Conservation (phyloP, 78 protist genomes). For the Diacronema lutheri region DNA sequence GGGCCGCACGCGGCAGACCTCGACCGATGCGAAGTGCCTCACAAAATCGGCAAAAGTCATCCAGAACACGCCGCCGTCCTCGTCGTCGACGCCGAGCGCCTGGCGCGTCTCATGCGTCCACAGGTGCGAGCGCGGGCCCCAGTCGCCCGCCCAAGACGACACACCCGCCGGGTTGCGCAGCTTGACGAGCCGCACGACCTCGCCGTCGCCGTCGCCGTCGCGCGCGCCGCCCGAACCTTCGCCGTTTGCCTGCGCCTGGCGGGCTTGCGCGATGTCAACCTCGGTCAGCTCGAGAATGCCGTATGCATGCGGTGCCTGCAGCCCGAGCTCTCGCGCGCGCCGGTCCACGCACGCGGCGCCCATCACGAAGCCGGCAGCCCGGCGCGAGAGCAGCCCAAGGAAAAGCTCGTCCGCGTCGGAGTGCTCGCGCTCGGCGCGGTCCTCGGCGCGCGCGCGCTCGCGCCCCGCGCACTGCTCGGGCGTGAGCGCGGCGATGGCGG, state of each 20-base stretch:
- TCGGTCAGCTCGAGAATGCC: neutral
- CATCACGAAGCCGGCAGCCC: neutral
- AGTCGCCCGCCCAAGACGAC: neutral
- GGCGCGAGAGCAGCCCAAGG: neutral
- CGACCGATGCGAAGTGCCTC: neutral
- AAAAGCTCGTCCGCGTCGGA: neutral
- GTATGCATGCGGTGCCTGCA: conserved; percentile 1
- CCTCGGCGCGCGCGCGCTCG: neutral
- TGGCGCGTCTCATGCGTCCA: conserved; percentile 6
- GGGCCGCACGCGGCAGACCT: neutral
- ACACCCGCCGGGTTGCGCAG: neutral
- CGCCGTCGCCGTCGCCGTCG: neutral
- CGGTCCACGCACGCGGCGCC: neutral
- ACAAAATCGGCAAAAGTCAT: neutral
- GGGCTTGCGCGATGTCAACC: no score
- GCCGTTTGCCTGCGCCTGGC: no score
- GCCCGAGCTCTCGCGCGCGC: neutral
- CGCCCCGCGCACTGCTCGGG: neutral
- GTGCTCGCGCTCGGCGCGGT: neutral
- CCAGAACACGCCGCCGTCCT: conserved; percentile 12
- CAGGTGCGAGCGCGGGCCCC: neutral
- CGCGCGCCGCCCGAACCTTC: no score
- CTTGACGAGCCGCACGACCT: neutral
- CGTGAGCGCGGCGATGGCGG: neutral
- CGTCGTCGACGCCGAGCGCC: neutral